These are phyloP conservation scores for Phytomonas francai DNA, from an alignment of 208 protist genomes.

Conservation along the genomic window DNA sequence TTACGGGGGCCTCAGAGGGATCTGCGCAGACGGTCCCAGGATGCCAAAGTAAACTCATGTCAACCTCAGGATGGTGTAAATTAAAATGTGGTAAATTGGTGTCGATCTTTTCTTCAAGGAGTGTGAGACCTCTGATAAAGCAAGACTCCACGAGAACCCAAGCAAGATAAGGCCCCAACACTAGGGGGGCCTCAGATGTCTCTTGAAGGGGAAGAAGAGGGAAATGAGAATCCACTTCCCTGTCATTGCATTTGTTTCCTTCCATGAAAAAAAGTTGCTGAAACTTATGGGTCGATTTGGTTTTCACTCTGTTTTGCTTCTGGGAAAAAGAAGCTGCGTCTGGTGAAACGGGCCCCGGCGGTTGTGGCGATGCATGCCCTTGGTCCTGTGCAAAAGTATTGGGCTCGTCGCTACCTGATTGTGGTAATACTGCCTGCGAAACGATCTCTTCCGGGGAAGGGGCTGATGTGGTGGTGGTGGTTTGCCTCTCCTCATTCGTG, in stretches of 20 bases:
- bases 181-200: conserved; percentile 11
- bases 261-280: conserved; percentile 66
- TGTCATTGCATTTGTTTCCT: conserved; percentile 56
- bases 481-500: not conserved
- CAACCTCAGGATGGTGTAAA: conserved; percentile 38
- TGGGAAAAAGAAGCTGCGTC: not conserved
- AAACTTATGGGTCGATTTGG: conserved; percentile 50
- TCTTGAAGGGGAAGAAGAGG: conserved; percentile 23
- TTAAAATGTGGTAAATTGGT: conserved; percentile 18
- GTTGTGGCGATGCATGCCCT: not conserved
- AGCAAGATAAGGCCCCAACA: conserved; percentile 38
- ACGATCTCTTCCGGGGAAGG: conserved; percentile 10
- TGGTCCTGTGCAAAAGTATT: not conserved
- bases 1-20: not conserved
- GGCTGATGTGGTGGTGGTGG: conserved; percentile 7
- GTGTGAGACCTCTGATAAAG: conserved; percentile 69
- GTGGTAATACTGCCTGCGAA: not conserved
- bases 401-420: not conserved
- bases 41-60: conserved; percentile 26
- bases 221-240: conserved; percentile 29
- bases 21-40: not conserved
- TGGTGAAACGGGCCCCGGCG: not conserved
- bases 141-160: conserved; percentile 79
- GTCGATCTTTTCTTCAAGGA: conserved; percentile 14
- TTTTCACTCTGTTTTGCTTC: conserved; percentile 14